Evolutionary conservation across 495 filamentous ascomycete genomes (phyloP).

Genomic region (Penicillium goetzii): DNA sequence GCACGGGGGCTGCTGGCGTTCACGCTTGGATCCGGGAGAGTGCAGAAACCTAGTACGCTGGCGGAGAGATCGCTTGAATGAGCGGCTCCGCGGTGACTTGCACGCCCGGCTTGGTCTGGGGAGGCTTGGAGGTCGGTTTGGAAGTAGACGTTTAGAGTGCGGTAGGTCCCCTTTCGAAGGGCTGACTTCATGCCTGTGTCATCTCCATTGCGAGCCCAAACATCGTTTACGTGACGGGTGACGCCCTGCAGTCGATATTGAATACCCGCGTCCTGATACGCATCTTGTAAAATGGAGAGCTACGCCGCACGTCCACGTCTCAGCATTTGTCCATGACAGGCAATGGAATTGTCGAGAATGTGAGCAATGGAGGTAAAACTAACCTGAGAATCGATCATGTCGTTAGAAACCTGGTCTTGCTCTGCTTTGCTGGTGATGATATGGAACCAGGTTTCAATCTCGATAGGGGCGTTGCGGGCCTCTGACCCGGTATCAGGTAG

Average conservation of each 20-base stretch:
- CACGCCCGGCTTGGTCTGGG: conserved; percentile 26
- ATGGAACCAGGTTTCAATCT: conserved; percentile 56
- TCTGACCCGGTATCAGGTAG: conserved; percentile 20
- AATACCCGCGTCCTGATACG: conserved; percentile 49
- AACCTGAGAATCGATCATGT: conserved; percentile 51
- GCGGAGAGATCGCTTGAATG: conserved; percentile 28
- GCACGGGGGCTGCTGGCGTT: conserved; percentile 38
- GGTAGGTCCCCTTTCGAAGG: conserved; percentile 58
- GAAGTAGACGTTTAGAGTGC: conserved; percentile 56
- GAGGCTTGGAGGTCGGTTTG: conserved; percentile 49
- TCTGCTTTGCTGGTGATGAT: conserved; percentile 46
- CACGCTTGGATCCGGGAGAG: conserved; percentile 45
- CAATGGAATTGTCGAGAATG: background rate
- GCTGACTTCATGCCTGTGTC: conserved; percentile 66
- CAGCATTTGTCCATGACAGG: conserved; percentile 3
- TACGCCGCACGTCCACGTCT: conserved; percentile 22
- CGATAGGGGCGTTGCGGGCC: conserved; percentile 36
- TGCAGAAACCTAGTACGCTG: conserved; percentile 55
- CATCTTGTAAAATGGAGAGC: conserved; percentile 46
- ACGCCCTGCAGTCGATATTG: conserved; percentile 65
- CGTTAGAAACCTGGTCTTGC: conserved; percentile 36
- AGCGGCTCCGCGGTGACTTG: conserved; percentile 14
- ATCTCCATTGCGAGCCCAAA: conserved; percentile 65
- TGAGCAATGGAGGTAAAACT: conserved; percentile 12
- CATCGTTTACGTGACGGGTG: conserved; percentile 73